A percentile compares a stretch with the other conserved stretches of the same genome.
phyloP scores from a whole-genome alignment of 176 grass and related monocot genomes.

The Saccharum officinarum region DNA sequence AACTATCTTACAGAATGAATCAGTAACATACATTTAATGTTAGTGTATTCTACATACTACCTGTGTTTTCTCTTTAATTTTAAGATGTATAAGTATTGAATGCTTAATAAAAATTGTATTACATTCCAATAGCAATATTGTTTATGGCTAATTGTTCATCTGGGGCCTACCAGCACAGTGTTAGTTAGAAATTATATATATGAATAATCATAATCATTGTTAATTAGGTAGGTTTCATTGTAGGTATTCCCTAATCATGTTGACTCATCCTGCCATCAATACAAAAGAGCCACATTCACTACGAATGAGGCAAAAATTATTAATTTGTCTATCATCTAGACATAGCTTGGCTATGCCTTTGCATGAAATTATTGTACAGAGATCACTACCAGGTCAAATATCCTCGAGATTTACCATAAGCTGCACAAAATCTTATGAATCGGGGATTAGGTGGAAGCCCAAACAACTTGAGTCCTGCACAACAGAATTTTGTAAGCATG shows the following conservation, averaged over 20 bases:
- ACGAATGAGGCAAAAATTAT: not conserved
- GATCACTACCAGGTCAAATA: not conserved
- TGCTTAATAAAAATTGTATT: not conserved
- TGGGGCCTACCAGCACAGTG: not conserved
- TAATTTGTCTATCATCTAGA: not conserved
- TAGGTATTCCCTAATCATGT: not conserved
- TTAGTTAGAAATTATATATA: not conserved
- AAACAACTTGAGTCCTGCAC: slow-evolving; percentile 13
- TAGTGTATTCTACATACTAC: not conserved
- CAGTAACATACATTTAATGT: not conserved
- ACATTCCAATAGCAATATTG: not conserved
- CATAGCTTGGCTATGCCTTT: not conserved
- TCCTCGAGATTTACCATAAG: slow-evolving; percentile 35
- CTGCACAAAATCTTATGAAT: not conserved
- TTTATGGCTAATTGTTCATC: not conserved
- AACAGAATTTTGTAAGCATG: slow-evolving; percentile 38
- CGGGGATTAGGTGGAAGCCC: not conserved
- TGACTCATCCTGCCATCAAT: not conserved
- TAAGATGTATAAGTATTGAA: not conserved
- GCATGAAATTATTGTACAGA: not conserved
- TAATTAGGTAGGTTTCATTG: not conserved
- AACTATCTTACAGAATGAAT: not conserved
- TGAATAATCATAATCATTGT: not conserved
- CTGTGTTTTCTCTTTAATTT: not conserved
- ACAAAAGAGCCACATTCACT: not conserved